Percentiles rank a stretch among this genome's conserved stretches.
Evolutionary conservation across 331 rosid species (phyloP).

Genomic region (Saraca asoca): DNA sequence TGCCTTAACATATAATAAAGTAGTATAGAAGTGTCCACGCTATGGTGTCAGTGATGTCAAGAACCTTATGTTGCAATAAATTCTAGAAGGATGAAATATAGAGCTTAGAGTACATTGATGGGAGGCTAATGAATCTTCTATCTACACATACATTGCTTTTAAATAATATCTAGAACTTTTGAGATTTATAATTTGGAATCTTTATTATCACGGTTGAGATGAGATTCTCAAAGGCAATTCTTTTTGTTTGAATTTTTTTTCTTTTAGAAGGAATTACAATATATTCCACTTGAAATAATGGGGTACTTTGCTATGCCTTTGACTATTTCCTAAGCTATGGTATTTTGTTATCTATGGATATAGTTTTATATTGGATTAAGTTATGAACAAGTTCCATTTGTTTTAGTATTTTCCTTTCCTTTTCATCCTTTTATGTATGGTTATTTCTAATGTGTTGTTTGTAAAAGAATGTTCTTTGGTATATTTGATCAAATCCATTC

Average conservation of each 20-base stretch:
- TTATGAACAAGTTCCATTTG: no score
- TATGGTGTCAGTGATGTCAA: slow-evolving; percentile 10
- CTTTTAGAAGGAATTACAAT: neutral
- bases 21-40: slow-evolving; percentile 1
- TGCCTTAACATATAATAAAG: slow-evolving; percentile 17
- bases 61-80: slow-evolving; percentile 25
- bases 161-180: neutral
- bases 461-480: no score
- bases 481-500: no score
- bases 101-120: slow-evolving; percentile 1
- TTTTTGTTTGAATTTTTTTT: neutral
- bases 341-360: neutral
- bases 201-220: no score
- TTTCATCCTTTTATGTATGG: no score
- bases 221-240: no score
- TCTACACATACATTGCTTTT: neutral
- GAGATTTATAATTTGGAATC: neutral
- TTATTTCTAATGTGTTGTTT: no score
- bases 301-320: slow-evolving; percentile 25
- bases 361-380: no score
- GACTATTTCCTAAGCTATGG: slow-evolving; percentile 8
- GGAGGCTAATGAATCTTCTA: slow-evolving; percentile 4
- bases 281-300: neutral
- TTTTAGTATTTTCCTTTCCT: no score
- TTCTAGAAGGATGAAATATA: slow-evolving; percentile 9